Evolutionary conservation across 495 filamentous ascomycete genomes (phyloP), one percentile per base, ranked within the genome.

Genomic region (Hypoxylon subgilvum): DNA sequence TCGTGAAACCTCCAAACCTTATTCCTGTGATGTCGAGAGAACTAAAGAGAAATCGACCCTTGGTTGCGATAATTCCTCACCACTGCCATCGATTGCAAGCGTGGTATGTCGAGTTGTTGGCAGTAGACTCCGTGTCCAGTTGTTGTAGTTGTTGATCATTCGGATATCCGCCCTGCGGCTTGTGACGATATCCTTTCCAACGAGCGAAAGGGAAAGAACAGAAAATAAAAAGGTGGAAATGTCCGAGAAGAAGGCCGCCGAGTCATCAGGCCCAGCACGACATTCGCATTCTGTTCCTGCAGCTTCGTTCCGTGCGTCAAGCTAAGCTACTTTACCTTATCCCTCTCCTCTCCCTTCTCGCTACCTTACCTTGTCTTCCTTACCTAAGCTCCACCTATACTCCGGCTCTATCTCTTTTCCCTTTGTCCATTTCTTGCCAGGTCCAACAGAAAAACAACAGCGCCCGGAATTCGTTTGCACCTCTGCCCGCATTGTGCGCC

Each of bases 221-320:
- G 14, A 46, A 39, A 48, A 45, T 18, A 35, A 57, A 47, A 60
- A 56, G 53, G 61, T 60, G 57, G 60, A 63, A 66, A 71, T 69
- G 63, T 59, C 68, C 53, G 68, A 68, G 34, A 69, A 63, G 66
- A 71, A 71, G 55, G 38, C 51, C 39, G 61, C 61, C 65, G 67
- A 70, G 51, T 65, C 63, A 16, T 69, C 67, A 49, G 72, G 71
- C 48, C 73, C 76, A 65, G 61, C 75, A 63, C 69, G 75, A 67
- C 70, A 76, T 52, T 72, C 72, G 18, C 76, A 77, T 54, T 66
- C 74, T 28, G 69, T 74, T 46, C 74, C 76, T 69, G 70, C 72
- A 66, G 74, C 74, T 52, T 77, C 76, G 69, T 79, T 79, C 68
- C 76, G 76, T 79, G 74, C 70, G 75, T 69, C 46, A 61, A 65